phyloP scores from a whole-genome alignment of 257 asterid species.

The Ocimum tenuiflorum region DNA sequence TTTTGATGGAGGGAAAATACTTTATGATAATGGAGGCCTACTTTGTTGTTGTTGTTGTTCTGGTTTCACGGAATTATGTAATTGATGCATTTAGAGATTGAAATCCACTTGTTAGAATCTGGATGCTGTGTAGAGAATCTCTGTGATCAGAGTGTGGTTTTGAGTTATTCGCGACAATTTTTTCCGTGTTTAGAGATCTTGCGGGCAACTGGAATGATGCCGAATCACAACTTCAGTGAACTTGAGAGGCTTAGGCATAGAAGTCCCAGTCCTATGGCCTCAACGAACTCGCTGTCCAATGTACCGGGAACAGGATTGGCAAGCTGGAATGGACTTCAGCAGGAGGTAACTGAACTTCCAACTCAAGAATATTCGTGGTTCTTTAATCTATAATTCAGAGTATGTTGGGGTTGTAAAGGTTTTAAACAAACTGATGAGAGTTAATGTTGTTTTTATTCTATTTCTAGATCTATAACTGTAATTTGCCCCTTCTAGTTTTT shows the following conservation, averaged over 20 bases:
- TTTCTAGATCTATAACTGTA: too few species aligned
- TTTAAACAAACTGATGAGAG: too few species aligned
- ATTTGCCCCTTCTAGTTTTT: too few species aligned
- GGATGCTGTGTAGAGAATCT: background rate
- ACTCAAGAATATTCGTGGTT: background rate
- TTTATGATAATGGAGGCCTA: background rate
- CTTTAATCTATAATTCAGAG: background rate
- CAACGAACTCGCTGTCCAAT: conserved; percentile 62
- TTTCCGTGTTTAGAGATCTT: conserved; percentile 43
- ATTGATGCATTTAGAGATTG: background rate
- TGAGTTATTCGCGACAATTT: background rate
- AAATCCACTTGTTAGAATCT: background rate
- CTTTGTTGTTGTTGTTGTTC: background rate
- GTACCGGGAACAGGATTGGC: conserved; percentile 55
- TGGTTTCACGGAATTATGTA: background rate
- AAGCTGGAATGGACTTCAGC: conserved; percentile 81
- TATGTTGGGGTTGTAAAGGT: too few species aligned
- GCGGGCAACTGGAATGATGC: conserved; percentile 72
- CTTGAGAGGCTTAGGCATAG: conserved; percentile 79
- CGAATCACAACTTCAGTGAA: conserved; percentile 71
- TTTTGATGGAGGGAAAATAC: background rate
- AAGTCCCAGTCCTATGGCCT: conserved; percentile 98
- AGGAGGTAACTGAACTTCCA: conserved; percentile 47
- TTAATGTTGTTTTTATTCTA: too few species aligned
- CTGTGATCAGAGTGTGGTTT: background rate